phyloP scores from a whole-genome alignment of 2,329 filamentous ascomycete genomes.

The Sporothrix mexicana region DNA sequence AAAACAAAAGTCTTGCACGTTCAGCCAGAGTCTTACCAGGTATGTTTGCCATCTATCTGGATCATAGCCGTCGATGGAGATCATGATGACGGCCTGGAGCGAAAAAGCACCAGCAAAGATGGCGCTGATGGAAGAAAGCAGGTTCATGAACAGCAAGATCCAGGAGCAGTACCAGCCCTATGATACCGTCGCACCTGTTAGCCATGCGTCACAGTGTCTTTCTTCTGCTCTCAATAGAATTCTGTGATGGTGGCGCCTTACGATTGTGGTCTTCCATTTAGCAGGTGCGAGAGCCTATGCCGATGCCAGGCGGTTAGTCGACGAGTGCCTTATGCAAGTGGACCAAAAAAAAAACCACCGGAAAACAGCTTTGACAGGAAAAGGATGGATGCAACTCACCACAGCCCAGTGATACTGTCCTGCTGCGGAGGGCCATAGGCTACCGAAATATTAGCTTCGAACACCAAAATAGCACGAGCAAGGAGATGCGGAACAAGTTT shows the following conservation, averaged over 20 bases:
- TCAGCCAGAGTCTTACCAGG: neutral
- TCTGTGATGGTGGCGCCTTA: neutral
- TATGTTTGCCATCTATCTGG: neutral
- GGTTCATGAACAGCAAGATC: slow-evolving; percentile 25
- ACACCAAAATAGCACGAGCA: neutral
- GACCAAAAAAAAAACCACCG: neutral
- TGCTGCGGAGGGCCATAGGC: slow-evolving; percentile 20
- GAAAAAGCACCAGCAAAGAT: slow-evolving; percentile 29
- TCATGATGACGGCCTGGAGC: slow-evolving; percentile 25
- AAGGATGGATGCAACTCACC: slow-evolving; percentile 11
- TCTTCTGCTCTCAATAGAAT: slow-evolving; percentile 8
- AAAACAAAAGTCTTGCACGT: neutral
- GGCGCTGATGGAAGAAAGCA: slow-evolving; percentile 28
- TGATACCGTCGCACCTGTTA: slow-evolving; percentile 8
- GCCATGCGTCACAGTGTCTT: neutral
- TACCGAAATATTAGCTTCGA: slow-evolving; percentile 10
- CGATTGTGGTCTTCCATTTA: slow-evolving; percentile 19
- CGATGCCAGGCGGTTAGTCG: neutral
- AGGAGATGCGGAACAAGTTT: neutral
- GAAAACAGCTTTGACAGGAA: neutral
- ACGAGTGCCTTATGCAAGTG: neutral
- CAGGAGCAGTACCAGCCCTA: slow-evolving; percentile 29
- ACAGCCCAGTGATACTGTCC: slow-evolving; percentile 23
- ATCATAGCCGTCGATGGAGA: slow-evolving; percentile 21
- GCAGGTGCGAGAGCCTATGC: slow-evolving; percentile 14